Evolutionary conservation across 2,329 filamentous ascomycete species (phyloP).

Genomic region (Tolypocladium inflatum): DNA sequence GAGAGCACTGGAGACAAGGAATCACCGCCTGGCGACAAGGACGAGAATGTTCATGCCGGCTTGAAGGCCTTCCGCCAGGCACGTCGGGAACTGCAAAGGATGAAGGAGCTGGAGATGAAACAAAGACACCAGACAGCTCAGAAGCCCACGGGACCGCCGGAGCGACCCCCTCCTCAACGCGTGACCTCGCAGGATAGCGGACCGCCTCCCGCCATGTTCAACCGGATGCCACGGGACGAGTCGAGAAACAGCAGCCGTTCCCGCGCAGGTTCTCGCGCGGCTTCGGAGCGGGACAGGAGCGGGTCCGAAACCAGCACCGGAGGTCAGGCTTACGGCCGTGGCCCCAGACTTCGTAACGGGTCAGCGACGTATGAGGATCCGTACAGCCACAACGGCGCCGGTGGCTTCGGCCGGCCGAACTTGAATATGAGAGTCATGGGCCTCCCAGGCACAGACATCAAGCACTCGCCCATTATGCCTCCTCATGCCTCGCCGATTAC

Average conservation of each 20-base stretch:
- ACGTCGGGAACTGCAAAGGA: slow-evolving; percentile 44
- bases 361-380: slow-evolving; percentile 27
- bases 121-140: slow-evolving; percentile 27
- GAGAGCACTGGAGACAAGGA: neutral
- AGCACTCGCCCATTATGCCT: neutral
- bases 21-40: slow-evolving; percentile 18
- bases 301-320: slow-evolving; percentile 45
- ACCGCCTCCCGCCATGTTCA: slow-evolving; percentile 34
- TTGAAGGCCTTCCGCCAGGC: slow-evolving; percentile 49
- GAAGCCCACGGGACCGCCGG: slow-evolving; percentile 6
- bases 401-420: slow-evolving; percentile 16
- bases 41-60: slow-evolving; percentile 37
- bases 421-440: slow-evolving; percentile 33
- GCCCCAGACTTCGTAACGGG: slow-evolving; percentile 28
- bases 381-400: slow-evolving; percentile 13
- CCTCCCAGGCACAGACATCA: slow-evolving; percentile 33
- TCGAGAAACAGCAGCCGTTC: slow-evolving; percentile 18
- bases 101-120: slow-evolving; percentile 42
- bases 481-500: neutral
- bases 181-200: slow-evolving; percentile 34
- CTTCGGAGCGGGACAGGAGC: slow-evolving; percentile 41
- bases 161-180: slow-evolving; percentile 18
- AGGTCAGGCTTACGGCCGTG: slow-evolving; percentile 28
- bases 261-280: slow-evolving; percentile 17
- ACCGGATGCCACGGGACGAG: slow-evolving; percentile 35